Conservation (phyloP, 192 early-diverging fungal genomes). For the Fimicolochytrium jonesii region DNA sequence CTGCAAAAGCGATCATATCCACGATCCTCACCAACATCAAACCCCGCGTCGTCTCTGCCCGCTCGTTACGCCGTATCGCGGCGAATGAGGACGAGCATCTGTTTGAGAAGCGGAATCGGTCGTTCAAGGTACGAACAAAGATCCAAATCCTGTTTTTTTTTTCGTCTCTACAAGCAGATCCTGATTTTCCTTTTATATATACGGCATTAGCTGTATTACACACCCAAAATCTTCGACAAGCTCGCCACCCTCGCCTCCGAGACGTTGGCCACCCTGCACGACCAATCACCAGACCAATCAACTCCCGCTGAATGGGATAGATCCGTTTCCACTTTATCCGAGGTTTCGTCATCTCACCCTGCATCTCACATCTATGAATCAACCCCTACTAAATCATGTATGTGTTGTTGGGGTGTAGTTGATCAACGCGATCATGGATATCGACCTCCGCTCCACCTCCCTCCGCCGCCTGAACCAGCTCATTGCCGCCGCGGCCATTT, state of each 20-base stretch:
- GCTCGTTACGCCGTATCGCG: conserved; percentile 9
- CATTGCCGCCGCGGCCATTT: neutral
- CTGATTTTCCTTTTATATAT: neutral
- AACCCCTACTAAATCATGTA: neutral
- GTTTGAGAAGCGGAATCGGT: conserved; percentile 26
- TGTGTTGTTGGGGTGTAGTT: neutral
- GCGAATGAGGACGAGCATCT: conserved; percentile 21
- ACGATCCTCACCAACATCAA: conserved; percentile 7
- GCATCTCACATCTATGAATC: neutral
- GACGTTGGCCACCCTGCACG: neutral
- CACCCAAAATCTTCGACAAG: conserved; percentile 1
- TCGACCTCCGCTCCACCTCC: conserved; percentile 2
- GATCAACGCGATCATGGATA: neutral
- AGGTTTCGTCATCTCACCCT: neutral
- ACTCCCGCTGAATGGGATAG: conserved; percentile 2
- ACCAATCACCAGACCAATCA: no score
- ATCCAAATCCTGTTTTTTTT: neutral
- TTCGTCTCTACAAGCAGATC: neutral
- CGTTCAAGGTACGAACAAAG: conserved; percentile 25
- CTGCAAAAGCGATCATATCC: conserved; percentile 4
- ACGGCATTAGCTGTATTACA: conserved; percentile 15
- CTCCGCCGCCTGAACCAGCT: conserved; percentile 21
- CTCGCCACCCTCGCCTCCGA: conserved; percentile 5
- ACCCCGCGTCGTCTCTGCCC: neutral
- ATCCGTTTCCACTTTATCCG: neutral